Evolutionary conservation across 2,329 filamentous ascomycete species (phyloP), one percentile per base, ranked within the genome.

Genomic region (Volutella citrinella): DNA sequence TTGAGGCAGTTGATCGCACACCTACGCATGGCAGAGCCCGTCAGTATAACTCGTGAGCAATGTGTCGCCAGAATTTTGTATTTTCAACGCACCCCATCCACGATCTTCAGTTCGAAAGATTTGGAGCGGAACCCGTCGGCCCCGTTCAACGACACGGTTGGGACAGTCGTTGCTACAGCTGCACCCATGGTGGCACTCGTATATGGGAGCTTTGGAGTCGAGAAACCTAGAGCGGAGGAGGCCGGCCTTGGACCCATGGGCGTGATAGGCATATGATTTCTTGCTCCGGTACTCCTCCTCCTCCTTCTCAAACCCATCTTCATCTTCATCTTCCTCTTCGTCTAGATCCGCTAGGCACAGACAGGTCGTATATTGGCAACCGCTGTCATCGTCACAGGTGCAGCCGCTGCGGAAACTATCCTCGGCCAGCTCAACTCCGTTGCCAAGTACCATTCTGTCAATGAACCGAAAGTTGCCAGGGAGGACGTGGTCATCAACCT

Each of bases 181-280:
- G 60, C 87, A 94, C 8, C 72, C 75, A 3, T 72, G 65, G 48
- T 93, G 87, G 55, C 87, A 94, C 52, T 94, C 87, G 59, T 90
- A 91, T 37, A 94, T 84, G 0, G 83, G 77, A 20, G 72, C 58
- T 23, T 74, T 69, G 17, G 74, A 78, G 16, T 68, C 48, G 10
- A 81, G 64, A 26, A 76, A 64, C 26, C 66, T 66, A 17, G 66
- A 65, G 13, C 76, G 65, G 27, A 84, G 57, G 13, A 73, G 64
- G 1, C 74, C 77, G 2, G 67, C 66, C 36, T 70, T 72, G 10
- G 50, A 47, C 1, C 78, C 78, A 16, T 66, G 66, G 6, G 68
- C 64, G 50, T 80, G 74, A 54, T 91, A 91, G 0, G 83, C 81
- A 42, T 86, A 86, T 5, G 51, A 48, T 34, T 64, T 63, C 63